Conservation (phyloP, 2,329 filamentous ascomycete genomes). For the Ceratocystis lukuohia region DNA sequence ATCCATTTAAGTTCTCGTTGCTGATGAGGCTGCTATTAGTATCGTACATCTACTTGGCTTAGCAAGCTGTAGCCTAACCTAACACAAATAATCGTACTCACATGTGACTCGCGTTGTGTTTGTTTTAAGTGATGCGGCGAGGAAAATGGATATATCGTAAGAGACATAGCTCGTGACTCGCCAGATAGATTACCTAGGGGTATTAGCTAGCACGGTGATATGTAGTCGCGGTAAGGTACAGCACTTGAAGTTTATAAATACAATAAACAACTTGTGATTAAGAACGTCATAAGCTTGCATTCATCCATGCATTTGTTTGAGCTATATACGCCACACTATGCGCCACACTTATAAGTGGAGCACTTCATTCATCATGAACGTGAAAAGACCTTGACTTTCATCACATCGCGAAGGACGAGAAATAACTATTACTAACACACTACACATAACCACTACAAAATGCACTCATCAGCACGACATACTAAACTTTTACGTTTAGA, state of each 20-base stretch:
- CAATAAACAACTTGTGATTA: not conserved
- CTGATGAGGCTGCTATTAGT: conserved; percentile 26
- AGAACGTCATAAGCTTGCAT: not conserved
- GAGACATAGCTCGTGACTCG: conserved; percentile 33
- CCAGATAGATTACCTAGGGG: not conserved
- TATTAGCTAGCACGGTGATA: not conserved
- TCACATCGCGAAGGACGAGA: not conserved
- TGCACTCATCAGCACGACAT: conserved; percentile 20
- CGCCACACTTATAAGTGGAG: conserved; percentile 5
- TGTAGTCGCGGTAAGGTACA: too few relatives aligned
- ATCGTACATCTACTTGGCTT: not conserved
- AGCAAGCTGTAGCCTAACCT: not conserved
- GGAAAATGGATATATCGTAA: conserved; percentile 46
- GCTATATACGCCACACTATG: conserved; percentile 10
- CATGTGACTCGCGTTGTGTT: conserved; percentile 38
- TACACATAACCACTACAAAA: conserved; percentile 4
- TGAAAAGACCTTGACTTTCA: not conserved
- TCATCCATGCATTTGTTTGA: not conserved
- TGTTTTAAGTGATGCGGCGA: conserved; percentile 37
- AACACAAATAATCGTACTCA: conserved; percentile 25
- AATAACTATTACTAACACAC: not conserved
- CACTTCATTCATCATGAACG: not conserved
- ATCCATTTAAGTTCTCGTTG: conserved; percentile 43
- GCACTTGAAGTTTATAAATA: not conserved
- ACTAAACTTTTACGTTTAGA: conserved; percentile 29